Evolutionary conservation across 129 eudicot genomes (phyloP), one percentile per base, ranked within the genome.

Genomic region (Chrysanthemum makinoi): DNA sequence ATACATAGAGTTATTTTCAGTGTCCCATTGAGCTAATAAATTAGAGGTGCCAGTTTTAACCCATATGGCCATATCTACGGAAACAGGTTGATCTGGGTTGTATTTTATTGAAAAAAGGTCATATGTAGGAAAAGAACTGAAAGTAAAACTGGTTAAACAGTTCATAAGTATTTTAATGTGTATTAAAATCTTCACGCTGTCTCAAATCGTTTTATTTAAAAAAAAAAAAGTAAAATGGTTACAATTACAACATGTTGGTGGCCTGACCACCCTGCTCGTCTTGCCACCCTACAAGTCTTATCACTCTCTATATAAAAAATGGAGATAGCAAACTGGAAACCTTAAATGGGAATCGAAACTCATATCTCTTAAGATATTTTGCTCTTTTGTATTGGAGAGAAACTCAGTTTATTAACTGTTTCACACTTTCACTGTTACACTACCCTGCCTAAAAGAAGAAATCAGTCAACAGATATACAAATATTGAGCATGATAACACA

Each of bases 341-440:
- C 47, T 62, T 11, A 10, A 28, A 72, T 14, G 59, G 69, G 62
- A 61, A 26, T 28, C 14, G 58, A 61, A 61, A 49, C 51, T 24
- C 50, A 17, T 60, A 50, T 26, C 61, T 62, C n/a, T 49, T 39
- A 6, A 39, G 10, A 62, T 62, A 13, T 73, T 62, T 73, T 50
- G 43, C 35, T 68, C 60, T 13, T 62, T 22, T 30, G 20, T 61
- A 62, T 57, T 49, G 61, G 60, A 62, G 50, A 59, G 65, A 68
- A 60, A 72, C 62, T 60, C 35, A 26, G 11, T 28, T 17, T 24
- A 50, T 72, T 73, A 49, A 48, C 50, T 22, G 20, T 28, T 28
- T 4, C 15, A 62, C 19, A 24, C 15, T 14, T 28, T 12, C 33
- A 43, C 66, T 61, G 13, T 30, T 12, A 26, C 19, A 4, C 44